Conservation (phyloP, 495 filamentous ascomycete species). For the Entonaema liquescens region DNA sequence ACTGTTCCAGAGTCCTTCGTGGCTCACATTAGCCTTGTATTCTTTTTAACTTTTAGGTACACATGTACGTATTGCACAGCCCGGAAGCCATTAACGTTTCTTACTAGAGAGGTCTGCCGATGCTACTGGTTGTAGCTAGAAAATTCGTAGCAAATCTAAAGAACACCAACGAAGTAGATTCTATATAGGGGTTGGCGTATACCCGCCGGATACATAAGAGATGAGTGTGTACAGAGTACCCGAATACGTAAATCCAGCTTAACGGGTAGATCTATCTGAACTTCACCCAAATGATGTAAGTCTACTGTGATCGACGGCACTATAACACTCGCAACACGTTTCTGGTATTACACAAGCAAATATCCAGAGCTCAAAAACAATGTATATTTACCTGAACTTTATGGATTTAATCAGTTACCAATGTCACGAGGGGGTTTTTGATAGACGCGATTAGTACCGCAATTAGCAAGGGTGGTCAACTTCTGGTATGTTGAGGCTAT, state of each 20-base stretch:
- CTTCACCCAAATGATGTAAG: conserved; percentile 41
- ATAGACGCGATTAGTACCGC: too few species aligned
- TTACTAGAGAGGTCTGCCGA: neutral
- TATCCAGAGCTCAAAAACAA: neutral
- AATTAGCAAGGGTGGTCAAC: neutral
- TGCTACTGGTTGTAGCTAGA: neutral
- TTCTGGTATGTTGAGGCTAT: neutral
- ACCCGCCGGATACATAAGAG: neutral
- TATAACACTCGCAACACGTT: conserved; percentile 14
- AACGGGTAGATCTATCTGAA: conserved; percentile 25
- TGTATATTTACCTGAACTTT: too few species aligned
- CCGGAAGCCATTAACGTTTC: neutral
- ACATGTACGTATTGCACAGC: neutral
- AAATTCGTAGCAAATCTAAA: neutral
- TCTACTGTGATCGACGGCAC: conserved; percentile 18
- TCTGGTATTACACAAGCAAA: neutral
- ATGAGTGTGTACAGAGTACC: neutral
- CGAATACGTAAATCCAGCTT: conserved; percentile 6
- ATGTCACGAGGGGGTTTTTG: too few species aligned
- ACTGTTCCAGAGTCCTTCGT: neutral
- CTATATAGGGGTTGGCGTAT: neutral
- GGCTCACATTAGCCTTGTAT: too few species aligned
- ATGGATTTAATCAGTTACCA: too few species aligned
- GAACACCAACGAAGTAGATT: neutral
- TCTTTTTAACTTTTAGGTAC: too few species aligned